Percentiles rank a stretch among this genome's conserved stretches.
These are phyloP conservation scores for Viridothelium virens DNA, from an alignment of 495 filamentous ascomycete species.

Conservation along the genomic window DNA sequence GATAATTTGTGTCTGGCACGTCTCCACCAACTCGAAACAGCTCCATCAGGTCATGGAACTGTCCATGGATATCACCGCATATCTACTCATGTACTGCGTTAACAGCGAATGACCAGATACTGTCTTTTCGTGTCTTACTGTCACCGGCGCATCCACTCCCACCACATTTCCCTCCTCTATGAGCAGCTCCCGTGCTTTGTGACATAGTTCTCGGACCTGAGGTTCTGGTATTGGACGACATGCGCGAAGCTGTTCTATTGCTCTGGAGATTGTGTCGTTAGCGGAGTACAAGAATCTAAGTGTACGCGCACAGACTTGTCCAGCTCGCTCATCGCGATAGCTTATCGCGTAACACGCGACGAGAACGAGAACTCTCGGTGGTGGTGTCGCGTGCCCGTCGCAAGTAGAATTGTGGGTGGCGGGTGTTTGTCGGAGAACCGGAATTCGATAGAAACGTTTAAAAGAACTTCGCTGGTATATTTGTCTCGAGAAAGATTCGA, in stretches of 20 bases:
- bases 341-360: background rate
- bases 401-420: background rate
- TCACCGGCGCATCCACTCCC: slow-evolving; percentile 90
- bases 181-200: slow-evolving; percentile 92
- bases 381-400: background rate
- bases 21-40: slow-evolving; percentile 93
- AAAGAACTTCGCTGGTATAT: too few relatives aligned
- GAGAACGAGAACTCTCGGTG: background rate
- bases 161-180: slow-evolving; percentile 99
- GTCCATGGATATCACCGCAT: slow-evolving; percentile 82
- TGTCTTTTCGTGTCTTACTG: slow-evolving; percentile 42
- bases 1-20: slow-evolving; percentile 94
- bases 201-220: slow-evolving; percentile 91
- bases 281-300: background rate
- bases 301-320: slow-evolving; percentile 54
- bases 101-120: background rate
- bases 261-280: slow-evolving; percentile 46
- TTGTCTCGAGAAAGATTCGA: too few relatives aligned
- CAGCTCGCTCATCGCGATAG: slow-evolving; percentile 70
- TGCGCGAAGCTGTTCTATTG: slow-evolving; percentile 85
- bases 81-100: slow-evolving; percentile 45
- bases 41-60: slow-evolving; percentile 97
- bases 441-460: too few relatives aligned
- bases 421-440: too few relatives aligned
- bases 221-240: slow-evolving; percentile 94